Percentiles rank a stretch among this genome's conserved stretches.
Evolutionary conservation across 2,329 filamentous ascomycete species (phyloP).

Genomic region (Talaromyces funiculosus): DNA sequence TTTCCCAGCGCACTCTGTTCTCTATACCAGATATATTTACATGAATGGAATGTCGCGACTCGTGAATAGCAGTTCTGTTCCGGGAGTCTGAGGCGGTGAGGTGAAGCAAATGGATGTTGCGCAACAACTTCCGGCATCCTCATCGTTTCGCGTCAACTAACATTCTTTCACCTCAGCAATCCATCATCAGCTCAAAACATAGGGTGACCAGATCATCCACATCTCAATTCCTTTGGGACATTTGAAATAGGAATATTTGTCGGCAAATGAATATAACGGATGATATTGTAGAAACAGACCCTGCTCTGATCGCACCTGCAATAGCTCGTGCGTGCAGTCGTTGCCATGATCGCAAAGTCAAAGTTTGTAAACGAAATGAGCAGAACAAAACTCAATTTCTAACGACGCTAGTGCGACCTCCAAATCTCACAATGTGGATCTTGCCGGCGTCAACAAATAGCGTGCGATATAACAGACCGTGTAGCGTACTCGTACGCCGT

Average conservation of each 20-base stretch:
- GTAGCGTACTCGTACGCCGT: background rate
- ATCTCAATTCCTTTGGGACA: background rate
- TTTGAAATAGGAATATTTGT: background rate
- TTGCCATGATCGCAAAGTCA: constrained; percentile 1
- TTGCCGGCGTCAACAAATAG: background rate
- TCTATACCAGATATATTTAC: too few relatives aligned
- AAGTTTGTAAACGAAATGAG: background rate
- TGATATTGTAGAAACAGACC: background rate
- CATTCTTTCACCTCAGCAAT: background rate
- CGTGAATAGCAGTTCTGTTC: background rate
- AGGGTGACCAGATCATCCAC: background rate
- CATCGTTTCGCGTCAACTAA: background rate
- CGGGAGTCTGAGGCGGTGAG: background rate
- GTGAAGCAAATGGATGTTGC: background rate
- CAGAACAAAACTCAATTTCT: background rate
- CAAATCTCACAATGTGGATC: background rate
- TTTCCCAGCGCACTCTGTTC: too few relatives aligned
- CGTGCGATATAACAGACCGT: background rate
- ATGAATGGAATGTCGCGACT: background rate
- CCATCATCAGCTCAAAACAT: background rate
- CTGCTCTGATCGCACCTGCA: background rate
- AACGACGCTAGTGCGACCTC: background rate
- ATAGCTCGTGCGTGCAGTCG: background rate
- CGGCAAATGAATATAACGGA: background rate
- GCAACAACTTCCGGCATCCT: background rate